phyloP scores from a whole-genome alignment of 2,329 filamentous ascomycete genomes.

The Cladosporium sp. region DNA sequence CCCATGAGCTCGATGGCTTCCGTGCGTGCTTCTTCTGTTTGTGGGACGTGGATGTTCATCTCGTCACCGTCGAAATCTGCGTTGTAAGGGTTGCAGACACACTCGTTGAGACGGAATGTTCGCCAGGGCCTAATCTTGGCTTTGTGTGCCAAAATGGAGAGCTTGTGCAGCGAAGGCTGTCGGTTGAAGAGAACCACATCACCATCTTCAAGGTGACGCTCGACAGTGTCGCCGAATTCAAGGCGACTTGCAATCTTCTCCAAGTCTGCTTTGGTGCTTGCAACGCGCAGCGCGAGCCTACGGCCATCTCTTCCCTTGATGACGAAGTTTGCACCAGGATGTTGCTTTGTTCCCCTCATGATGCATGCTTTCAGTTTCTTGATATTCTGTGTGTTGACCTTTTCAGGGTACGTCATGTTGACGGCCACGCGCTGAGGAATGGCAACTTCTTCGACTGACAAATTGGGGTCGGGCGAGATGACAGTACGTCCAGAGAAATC shows the following conservation, averaged over 20 bases:
- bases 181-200: conserved; percentile 98
- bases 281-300: conserved; percentile 68
- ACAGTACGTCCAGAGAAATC: conserved; percentile 97
- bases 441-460: conserved; percentile 90
- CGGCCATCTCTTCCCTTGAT: conserved; percentile 69
- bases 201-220: conserved; percentile 90
- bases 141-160: conserved; percentile 95
- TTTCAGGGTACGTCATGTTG: conserved; percentile 93
- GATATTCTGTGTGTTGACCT: conserved; percentile 81
- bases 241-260: conserved; percentile 72
- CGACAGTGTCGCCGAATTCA: conserved; percentile 81
- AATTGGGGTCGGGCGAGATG: conserved; percentile 94
- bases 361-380: conserved; percentile 76
- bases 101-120: conserved; percentile 96
- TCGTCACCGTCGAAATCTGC: conserved; percentile 99
- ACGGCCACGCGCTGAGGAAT: conserved; percentile 90
- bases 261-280: conserved; percentile 52
- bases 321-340: conserved; percentile 86
- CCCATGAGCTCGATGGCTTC: conserved; percentile 98
- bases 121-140: conserved; percentile 92
- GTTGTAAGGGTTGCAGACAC: conserved; percentile 97
- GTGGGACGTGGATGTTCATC: conserved; percentile 97
- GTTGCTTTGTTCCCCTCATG: conserved; percentile 70
- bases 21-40: conserved; percentile 93
- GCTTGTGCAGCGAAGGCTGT: conserved; percentile 94